Evolutionary conservation across 345 rosid species (phyloP).

Genomic region (Pseudoturritis turrita): DNA sequence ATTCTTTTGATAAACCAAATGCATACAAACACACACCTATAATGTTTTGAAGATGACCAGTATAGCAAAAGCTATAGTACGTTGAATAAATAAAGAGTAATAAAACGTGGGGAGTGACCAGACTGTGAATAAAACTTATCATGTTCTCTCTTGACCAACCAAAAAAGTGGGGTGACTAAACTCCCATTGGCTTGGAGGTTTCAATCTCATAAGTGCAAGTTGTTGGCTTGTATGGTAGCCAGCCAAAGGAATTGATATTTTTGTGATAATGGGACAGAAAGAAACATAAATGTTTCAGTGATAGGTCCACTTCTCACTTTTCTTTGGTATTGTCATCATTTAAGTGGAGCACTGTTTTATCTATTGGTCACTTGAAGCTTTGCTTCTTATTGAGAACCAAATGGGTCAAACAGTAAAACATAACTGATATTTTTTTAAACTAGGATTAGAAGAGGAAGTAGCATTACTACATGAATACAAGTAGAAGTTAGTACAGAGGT

Average conservation of each 20-base stretch:
- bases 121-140: slow-evolving; percentile 9
- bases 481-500: slow-evolving; percentile 22
- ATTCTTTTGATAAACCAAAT: slow-evolving; percentile 5
- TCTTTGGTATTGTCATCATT: slow-evolving; percentile 23
- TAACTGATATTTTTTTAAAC: neutral
- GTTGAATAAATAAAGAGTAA: neutral
- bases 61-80: slow-evolving; percentile 1
- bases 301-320: slow-evolving; percentile 15
- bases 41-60: slow-evolving; percentile 5
- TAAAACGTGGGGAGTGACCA: slow-evolving; percentile 13
- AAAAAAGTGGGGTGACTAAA: slow-evolving; percentile 6
- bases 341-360: slow-evolving; percentile 28
- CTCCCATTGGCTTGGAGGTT: slow-evolving; percentile 35
- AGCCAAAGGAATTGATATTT: slow-evolving; percentile 22
- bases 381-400: slow-evolving; percentile 8
- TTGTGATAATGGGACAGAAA: neutral
- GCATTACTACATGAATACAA: slow-evolving; percentile 13
- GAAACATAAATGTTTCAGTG: slow-evolving; percentile 22
- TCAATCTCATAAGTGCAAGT: slow-evolving; percentile 9
- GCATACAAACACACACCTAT: neutral
- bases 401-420: slow-evolving; percentile 4
- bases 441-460: slow-evolving; percentile 19
- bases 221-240: slow-evolving; percentile 27
- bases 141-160: slow-evolving; percentile 18
- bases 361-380: slow-evolving; percentile 16